Evolutionary conservation across 805 yeast species (phyloP), one percentile per base, ranked within the genome.

Genomic region (Candida koratica): DNA sequence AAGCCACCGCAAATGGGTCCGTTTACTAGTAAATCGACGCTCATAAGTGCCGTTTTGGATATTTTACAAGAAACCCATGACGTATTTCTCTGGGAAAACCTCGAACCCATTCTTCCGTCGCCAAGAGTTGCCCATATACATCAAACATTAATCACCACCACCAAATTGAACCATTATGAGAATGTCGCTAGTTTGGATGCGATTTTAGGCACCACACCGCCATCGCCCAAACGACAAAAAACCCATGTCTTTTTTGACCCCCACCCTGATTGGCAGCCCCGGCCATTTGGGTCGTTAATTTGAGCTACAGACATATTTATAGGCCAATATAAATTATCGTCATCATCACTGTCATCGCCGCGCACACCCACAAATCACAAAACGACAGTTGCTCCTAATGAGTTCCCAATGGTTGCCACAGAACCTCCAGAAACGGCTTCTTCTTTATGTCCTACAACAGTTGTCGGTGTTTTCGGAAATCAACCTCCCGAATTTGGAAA

Each of bases 381-480:
- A n/a, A n/a, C n/a, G n/a, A n/a, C n/a, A n/a, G n/a, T n/a, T n/a
- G n/a, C n/a, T n/a, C n/a, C n/a, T n/a, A 28, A 43, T 43, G 47
- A 40, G 44, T 36, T 44, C 44, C 6, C 46, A 39, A 28, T 36
- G 39, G 39, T 20, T 36, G 13, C 39, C 39, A 25, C 39, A 36
- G 55, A 84, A 83, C 58, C 69, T 89, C 27, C 96, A 88, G 51
- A 83, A 84, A 60, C 68, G 95, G 48, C 72, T 88, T 25, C 73
- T 89, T 28, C 76, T 84, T 28, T 87, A 86, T 56, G 76, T 88
- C 4, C 71, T 89, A 17, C 85, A 84, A 53, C 90, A 86, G 57
- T 73, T 88, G 28, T 78, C 89, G 11, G 61, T 89, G 27, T 85
- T 89, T 51, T 83, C 95, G 1, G 84, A 81, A 46, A 73, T 88